Conservation (phyloP, 345 rosid genomes). For the Pseudoturritis turrita region DNA sequence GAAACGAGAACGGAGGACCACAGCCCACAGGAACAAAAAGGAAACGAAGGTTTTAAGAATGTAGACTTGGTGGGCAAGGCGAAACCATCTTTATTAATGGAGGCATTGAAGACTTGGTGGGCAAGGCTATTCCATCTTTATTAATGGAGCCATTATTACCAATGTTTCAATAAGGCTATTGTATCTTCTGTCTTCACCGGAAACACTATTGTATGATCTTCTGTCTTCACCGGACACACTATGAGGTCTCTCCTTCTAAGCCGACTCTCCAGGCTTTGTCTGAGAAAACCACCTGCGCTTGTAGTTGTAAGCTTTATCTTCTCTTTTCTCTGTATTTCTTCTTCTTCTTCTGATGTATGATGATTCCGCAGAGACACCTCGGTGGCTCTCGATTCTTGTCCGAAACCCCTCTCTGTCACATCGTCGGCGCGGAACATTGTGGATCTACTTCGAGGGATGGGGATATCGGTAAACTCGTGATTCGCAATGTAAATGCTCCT, state of each 20-base stretch:
- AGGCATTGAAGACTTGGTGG: too few relatives aligned
- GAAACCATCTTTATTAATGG: too few relatives aligned
- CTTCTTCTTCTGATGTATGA: not conserved
- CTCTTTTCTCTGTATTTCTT: not conserved
- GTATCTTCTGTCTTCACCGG: not conserved
- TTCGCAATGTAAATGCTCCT: not conserved
- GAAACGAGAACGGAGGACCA: too few relatives aligned
- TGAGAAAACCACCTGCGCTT: not conserved
- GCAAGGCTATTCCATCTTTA: too few relatives aligned
- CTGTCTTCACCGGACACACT: not conserved
- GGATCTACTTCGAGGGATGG: not conserved
- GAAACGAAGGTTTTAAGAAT: too few relatives aligned
- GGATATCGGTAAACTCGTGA: not conserved
- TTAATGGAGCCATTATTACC: too few relatives aligned
- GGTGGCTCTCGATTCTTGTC: not conserved
- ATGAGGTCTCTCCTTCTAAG: not conserved
- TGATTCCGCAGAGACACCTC: not conserved
- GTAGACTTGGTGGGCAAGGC: too few relatives aligned
- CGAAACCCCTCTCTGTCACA: not conserved
- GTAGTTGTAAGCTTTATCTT: not conserved
- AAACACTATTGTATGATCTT: not conserved
- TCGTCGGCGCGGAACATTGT: not conserved
- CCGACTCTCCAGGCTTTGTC: not conserved
- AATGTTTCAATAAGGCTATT: too few relatives aligned
- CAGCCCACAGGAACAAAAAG: too few relatives aligned